These are phyloP conservation scores for Phytopythium mirpurense DNA, from an alignment of 352 stramenopile genomes.

Conservation along the genomic window DNA sequence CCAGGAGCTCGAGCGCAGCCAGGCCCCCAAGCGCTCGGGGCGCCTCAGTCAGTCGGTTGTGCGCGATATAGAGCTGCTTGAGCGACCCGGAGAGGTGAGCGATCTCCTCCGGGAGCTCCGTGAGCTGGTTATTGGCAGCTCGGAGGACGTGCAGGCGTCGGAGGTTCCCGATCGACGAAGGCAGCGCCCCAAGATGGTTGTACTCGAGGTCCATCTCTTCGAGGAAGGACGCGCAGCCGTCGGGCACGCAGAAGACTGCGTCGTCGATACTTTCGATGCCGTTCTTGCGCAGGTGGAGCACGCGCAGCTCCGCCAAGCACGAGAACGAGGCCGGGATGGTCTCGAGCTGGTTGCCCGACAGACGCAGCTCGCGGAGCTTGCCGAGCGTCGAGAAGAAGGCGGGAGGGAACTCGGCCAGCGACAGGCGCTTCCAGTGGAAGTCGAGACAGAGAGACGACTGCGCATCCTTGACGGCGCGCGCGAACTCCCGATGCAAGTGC, in stretches of 20 bases:
- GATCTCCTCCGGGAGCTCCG: constrained; percentile 31
- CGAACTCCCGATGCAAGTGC: constrained; percentile 56
- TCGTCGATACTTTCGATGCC: constrained; percentile 36
- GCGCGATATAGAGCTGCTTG: constrained; percentile 31
- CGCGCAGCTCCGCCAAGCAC: constrained; percentile 28
- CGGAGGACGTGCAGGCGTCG: constrained; percentile 34
- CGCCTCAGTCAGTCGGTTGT: constrained; percentile 44
- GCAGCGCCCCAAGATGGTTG: constrained; percentile 42
- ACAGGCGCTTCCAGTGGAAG: constrained; percentile 70
- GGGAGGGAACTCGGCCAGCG: constrained; percentile 29
- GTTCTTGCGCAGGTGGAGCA: constrained; percentile 67
- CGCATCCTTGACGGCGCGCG: constrained; percentile 29
- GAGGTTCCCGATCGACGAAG: constrained; percentile 34
- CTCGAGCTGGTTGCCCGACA: constrained; percentile 53
- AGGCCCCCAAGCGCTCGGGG: constrained; percentile 25
- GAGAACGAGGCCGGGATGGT: constrained; percentile 32
- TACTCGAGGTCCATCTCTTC: constrained; percentile 65
- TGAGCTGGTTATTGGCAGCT: constrained; percentile 43
- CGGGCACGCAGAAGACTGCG: constrained; percentile 25
- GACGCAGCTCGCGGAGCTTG: constrained; percentile 41
- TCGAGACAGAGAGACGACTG: constrained; percentile 35
- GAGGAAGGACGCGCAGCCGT: constrained; percentile 12
- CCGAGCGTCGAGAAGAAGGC: constrained; percentile 42
- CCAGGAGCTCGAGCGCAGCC: constrained; percentile 26
- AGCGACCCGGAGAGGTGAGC: constrained; percentile 21